A percentile compares a stretch with the other conserved stretches of the same genome.
Conservation (phyloP, 1,284 basidiomycete genomes). For the Moesziomyces sp. region DNA sequence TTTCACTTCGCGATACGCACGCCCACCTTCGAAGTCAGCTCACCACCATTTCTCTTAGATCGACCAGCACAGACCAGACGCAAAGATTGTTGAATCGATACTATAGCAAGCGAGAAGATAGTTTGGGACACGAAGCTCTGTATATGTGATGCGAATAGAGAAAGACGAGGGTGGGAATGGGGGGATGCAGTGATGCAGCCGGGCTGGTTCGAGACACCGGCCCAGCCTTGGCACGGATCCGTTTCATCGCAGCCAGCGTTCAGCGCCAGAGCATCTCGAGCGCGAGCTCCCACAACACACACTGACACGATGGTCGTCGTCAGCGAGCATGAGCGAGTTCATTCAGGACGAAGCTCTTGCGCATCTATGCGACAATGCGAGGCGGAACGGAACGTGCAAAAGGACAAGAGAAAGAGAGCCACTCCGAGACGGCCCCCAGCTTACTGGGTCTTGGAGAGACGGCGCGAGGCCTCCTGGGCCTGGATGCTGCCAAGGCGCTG, state of each 20-base stretch:
- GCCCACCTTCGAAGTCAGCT: too few relatives aligned
- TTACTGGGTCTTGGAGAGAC: constrained; percentile 74
- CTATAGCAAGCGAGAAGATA: constrained; percentile 26
- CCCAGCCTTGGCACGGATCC: not conserved
- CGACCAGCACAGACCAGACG: not conserved
- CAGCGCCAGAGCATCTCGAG: constrained; percentile 6
- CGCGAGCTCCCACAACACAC: not conserved
- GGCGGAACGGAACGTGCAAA: not conserved
- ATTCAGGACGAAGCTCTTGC: constrained; percentile 11
- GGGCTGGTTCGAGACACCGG: not conserved
- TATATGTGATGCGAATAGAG: constrained; percentile 26
- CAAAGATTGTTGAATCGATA: constrained; percentile 4
- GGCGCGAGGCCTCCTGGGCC: constrained; percentile 79
- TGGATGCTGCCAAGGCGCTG: constrained; percentile 85
- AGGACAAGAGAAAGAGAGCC: constrained; percentile 3
- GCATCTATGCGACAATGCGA: constrained; percentile 6
- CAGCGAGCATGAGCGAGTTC: constrained; percentile 1
- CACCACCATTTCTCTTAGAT: not conserved
- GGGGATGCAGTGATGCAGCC: constrained; percentile 12
- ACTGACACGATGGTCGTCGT: not conserved
- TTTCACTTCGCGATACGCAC: too few relatives aligned
- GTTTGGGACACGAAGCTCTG: constrained; percentile 6
- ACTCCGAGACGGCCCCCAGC: not conserved
- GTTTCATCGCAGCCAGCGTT: not conserved
- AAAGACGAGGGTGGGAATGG: constrained; percentile 12